Base-by-base conservation (phyloP, 495 filamentous ascomycete genomes). In the Penicillium mononematosum region DNA sequence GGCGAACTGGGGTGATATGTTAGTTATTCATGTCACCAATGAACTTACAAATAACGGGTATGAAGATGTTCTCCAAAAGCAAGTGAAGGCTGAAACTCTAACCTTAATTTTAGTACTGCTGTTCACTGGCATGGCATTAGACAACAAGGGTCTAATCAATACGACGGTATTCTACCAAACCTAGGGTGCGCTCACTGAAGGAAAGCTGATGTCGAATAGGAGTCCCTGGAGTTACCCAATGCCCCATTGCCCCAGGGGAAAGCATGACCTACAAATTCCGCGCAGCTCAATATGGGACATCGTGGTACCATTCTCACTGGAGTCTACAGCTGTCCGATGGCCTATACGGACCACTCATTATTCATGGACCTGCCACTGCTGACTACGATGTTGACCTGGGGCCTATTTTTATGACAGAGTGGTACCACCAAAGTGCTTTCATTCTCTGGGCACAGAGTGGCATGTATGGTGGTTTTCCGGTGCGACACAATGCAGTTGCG, bases 241-340 rank as follows among this genome's bases (percentile, higher is more conserved):
- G 22, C 3, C 22, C 22, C 22, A 24, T 24, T 24, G 22, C 22
- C 22, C 22, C 22, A 24, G 22, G 65, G 0, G 48, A 63, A 0
- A 42, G 55, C 0, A 59, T 69, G 29, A 84, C 79, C 0, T 86
- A 87, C 60, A 76, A 60, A 25, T 85, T 80, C 50, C 66, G 70
- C 24, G 80, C 74, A 0, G 72, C 63, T 1, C 79, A 69, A 61
- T 87, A 88, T 58, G 86, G 85, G 2, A 79, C 78, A 0, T 72
- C 78, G 6, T 88, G 83, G 84, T 88, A 86, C 53, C 85, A 87
- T 61, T 77, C 72, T 29, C 85, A 88, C 61, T 84, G 80, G 59
- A 75, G 73, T 11, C 65, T 79, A 16, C 84, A 88, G 58, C 77
- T 61, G 5, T 38, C 52, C 25, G 66, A 69, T 24, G 68, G 73